Evolutionary conservation across 2,329 filamentous ascomycete species (phyloP).

Genomic region (Botrytis elliptica): DNA sequence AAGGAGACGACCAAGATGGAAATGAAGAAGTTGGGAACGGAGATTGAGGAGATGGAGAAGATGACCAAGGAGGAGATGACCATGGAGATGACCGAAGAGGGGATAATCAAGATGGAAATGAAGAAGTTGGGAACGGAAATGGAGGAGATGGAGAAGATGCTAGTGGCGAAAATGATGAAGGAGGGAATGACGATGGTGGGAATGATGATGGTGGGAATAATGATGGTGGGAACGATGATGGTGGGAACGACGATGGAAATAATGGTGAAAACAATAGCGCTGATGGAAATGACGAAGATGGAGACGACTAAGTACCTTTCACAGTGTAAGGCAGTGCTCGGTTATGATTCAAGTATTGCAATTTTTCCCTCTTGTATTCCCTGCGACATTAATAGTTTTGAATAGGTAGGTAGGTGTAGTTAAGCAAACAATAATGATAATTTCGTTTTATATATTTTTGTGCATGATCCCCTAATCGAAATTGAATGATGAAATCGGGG

Average conservation of each 20-base stretch:
- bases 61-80: not conserved
- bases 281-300: not conserved
- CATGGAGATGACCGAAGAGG: not conserved
- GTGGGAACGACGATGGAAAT: no score
- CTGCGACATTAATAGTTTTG: not conserved
- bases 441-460: not conserved
- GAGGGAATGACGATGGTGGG: no score
- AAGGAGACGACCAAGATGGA: not conserved
- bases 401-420: not conserved
- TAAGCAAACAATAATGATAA: not conserved
- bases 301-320: not conserved
- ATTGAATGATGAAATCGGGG: not conserved
- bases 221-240: no score
- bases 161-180: no score
- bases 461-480: rapidly evolving
- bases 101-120: no score
- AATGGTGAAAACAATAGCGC: not conserved
- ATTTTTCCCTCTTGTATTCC: not conserved
- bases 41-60: no score
- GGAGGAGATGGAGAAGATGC: no score
- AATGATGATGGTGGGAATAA: no score
- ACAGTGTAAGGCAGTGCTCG: not conserved
- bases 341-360: not conserved
- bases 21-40: no score
- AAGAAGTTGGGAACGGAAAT: no score